phyloP scores from a whole-genome alignment of 345 rosid genomes.

The Brassica rapa region DNA sequence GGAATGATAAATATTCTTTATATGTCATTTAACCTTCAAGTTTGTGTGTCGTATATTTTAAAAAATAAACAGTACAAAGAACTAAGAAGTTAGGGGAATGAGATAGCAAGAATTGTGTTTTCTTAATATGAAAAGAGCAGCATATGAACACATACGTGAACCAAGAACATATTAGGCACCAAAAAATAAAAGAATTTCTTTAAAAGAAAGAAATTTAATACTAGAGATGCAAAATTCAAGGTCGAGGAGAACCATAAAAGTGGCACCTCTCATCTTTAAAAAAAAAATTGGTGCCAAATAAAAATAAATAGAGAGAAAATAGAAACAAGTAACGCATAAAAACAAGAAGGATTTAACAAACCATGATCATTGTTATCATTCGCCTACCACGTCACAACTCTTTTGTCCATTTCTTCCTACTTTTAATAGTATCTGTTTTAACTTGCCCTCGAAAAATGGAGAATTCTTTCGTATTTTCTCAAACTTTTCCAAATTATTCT shows the following conservation, averaged over 20 bases:
- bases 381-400: slow-evolving; percentile 36
- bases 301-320: not conserved
- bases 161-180: slow-evolving; percentile 13
- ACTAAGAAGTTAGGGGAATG: not conserved
- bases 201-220: not conserved
- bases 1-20: not conserved
- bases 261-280: slow-evolving; percentile 33
- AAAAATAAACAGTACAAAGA: not conserved
- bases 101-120: not conserved
- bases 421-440: slow-evolving; percentile 32
- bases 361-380: slow-evolving; percentile 42
- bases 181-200: not conserved
- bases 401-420: slow-evolving; percentile 34
- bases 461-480: slow-evolving; percentile 20
- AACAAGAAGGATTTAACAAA: slow-evolving; percentile 39
- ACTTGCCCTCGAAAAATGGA: slow-evolving; percentile 35
- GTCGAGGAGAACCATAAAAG: slow-evolving; percentile 42
- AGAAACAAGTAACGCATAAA: slow-evolving; percentile 18
- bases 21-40: not conserved
- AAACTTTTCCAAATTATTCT: not conserved
- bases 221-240: slow-evolving; percentile 13
- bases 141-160: slow-evolving; percentile 26
- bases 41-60: not conserved
- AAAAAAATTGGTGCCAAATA: not conserved
- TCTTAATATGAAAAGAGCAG: not conserved